A percentile compares a stretch with the other conserved stretches of the same genome.
Evolutionary conservation across 768 basidiomycete species (phyloP).

Genomic region (Collybia sordida): DNA sequence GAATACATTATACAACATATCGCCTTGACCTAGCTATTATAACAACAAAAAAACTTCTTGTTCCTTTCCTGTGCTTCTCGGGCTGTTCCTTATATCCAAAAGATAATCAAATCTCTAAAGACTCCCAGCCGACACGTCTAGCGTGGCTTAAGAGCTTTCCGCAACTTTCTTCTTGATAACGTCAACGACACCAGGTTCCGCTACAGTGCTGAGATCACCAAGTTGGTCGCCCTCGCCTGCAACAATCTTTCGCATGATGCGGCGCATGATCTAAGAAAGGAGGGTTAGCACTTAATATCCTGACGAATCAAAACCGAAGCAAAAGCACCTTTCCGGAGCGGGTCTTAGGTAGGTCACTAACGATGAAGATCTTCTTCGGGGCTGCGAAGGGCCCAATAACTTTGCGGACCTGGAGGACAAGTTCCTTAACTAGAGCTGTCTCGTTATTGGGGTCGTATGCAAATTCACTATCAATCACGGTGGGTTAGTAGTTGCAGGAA

Average conservation of each 20-base stretch:
- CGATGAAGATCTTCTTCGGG: conserved; percentile 89
- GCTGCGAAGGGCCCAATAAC: conserved; percentile 97
- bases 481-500: neutral
- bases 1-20: too few relatives aligned
- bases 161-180: conserved; percentile 80
- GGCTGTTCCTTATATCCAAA: too few relatives aligned
- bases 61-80: too few relatives aligned
- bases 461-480: conserved; percentile 62
- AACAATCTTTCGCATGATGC: conserved; percentile 95
- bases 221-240: conserved; percentile 94
- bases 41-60: too few relatives aligned
- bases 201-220: conserved; percentile 91
- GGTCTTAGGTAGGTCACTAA: conserved; percentile 89
- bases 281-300: too few relatives aligned
- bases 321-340: conserved; percentile 82
- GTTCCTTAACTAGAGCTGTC: conserved; percentile 74
- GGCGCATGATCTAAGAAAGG: conserved; percentile 57
- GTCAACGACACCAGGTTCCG: conserved; percentile 86
- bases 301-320: neutral
- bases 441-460: conserved; percentile 71
- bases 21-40: too few relatives aligned
- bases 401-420: conserved; percentile 93
- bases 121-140: too few relatives aligned
- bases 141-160: conserved; percentile 16
- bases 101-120: too few relatives aligned